Evolutionary conservation across 2,329 filamentous ascomycete genomes (phyloP).

Genomic region (Ilyonectria mors-panacis): DNA sequence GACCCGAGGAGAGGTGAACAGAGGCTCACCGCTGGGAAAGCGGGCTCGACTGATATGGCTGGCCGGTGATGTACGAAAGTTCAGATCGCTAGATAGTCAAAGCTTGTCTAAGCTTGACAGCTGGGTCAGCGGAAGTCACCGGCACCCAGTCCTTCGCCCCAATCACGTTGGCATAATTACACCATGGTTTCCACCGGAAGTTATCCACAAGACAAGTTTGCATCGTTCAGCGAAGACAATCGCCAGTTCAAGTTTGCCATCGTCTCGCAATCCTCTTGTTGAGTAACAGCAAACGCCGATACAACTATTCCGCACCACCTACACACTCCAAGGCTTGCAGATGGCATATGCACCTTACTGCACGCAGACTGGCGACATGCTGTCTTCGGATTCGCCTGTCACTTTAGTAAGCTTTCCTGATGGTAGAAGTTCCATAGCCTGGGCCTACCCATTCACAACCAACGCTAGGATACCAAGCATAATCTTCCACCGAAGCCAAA

Average conservation of each 20-base stretch:
- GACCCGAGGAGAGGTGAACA: slow-evolving; percentile 29
- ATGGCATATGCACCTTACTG: slow-evolving; percentile 2
- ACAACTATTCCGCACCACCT: neutral
- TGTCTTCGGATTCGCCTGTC: neutral
- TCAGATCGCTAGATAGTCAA: slow-evolving; percentile 29
- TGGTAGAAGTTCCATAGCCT: neutral
- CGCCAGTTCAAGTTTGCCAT: neutral
- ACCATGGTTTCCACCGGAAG: neutral
- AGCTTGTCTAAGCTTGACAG: slow-evolving; percentile 16
- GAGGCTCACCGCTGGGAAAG: slow-evolving; percentile 35
- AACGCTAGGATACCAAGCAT: slow-evolving; percentile 9
- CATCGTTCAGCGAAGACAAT: slow-evolving; percentile 11
- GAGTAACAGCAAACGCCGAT: neutral
- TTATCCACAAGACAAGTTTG: slow-evolving; percentile 1
- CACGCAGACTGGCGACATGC: neutral
- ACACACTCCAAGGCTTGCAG: neutral
- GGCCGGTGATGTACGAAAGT: slow-evolving; percentile 20
- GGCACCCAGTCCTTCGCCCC: slow-evolving; percentile 7
- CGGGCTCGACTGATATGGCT: slow-evolving; percentile 23
- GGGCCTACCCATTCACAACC: slow-evolving; percentile 12
- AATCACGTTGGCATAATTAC: neutral
- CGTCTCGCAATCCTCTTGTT: neutral
- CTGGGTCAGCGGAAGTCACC: slow-evolving; percentile 12
- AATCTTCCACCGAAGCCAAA: neutral
- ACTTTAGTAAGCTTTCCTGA: neutral